A percentile compares a stretch with the other conserved stretches of the same genome.
These are phyloP conservation scores for Lathyrus sativus DNA, from an alignment of 306 rosid genomes.

Conservation along the genomic window DNA sequence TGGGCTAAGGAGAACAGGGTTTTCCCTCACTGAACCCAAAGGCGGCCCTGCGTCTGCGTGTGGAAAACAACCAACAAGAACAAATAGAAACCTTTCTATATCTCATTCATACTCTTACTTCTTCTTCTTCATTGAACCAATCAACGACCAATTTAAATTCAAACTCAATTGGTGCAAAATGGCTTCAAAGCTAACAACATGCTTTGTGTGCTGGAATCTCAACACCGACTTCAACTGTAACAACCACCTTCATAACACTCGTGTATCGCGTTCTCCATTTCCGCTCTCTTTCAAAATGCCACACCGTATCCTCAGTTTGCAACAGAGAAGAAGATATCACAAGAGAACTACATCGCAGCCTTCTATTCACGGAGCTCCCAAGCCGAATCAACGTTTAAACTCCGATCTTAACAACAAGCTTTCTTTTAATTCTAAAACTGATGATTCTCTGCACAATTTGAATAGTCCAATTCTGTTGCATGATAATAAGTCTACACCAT, in stretches of 20 bases:
- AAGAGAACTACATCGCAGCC: constrained; percentile 56
- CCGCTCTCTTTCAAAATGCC: constrained; percentile 62
- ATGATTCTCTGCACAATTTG: constrained; percentile 43
- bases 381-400: not conserved
- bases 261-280: constrained; percentile 42
- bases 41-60: not conserved
- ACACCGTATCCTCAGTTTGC: constrained; percentile 63
- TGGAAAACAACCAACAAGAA: not conserved
- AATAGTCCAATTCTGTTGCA: constrained; percentile 32
- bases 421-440: not conserved
- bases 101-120: not conserved
- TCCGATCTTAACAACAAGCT: not conserved
- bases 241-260: not conserved
- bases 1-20: no score
- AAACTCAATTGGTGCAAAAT: not conserved
- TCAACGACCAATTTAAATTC: not conserved
- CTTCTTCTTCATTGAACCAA: not conserved
- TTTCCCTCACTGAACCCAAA: not conserved
- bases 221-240: constrained; percentile 39
- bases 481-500: constrained; percentile 25
- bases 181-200: constrained; percentile 12
- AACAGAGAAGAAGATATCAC: constrained; percentile 54
- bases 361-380: constrained; percentile 44
- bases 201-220: constrained; percentile 14
- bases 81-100: not conserved